Evolutionary conservation across 495 filamentous ascomycete species (phyloP).

Genomic region (Choiromyces venosus): DNA sequence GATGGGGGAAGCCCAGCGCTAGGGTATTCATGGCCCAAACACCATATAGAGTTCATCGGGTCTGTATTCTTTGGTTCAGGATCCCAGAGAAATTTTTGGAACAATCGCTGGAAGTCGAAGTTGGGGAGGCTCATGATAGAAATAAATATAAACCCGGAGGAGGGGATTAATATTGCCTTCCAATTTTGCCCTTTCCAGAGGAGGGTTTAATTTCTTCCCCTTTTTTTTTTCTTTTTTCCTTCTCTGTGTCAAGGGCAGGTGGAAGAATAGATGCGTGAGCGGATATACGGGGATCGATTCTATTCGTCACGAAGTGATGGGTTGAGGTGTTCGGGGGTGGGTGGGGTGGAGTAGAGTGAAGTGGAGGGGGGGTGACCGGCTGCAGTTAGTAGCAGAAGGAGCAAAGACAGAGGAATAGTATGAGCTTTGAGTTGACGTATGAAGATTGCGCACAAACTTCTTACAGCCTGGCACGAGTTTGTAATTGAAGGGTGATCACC

Average conservation of each 20-base stretch:
- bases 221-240: not conserved
- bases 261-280: not conserved
- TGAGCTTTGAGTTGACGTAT: not conserved
- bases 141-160: not conserved
- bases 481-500: not conserved
- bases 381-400: not conserved
- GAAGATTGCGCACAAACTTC: not conserved
- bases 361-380: conserved; percentile 6
- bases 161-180: conserved; percentile 3
- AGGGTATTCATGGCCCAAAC: conserved; percentile 71
- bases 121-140: conserved; percentile 5
- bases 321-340: conserved; percentile 7
- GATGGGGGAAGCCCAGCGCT: conserved; percentile 20
- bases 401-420: not conserved
- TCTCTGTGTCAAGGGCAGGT: not conserved
- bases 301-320: not conserved
- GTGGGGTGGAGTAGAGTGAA: conserved; percentile 4
- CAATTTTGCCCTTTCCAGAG: not conserved
- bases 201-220: not conserved
- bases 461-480: not conserved
- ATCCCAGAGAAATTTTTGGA: conserved; percentile 87
- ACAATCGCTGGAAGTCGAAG: conserved; percentile 62
- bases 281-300: not conserved
- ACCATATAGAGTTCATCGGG: conserved; percentile 71
- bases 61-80: conserved; percentile 83